Base-by-base conservation (phyloP, 345 rosid species). In the Populus pruinosa region DNA sequence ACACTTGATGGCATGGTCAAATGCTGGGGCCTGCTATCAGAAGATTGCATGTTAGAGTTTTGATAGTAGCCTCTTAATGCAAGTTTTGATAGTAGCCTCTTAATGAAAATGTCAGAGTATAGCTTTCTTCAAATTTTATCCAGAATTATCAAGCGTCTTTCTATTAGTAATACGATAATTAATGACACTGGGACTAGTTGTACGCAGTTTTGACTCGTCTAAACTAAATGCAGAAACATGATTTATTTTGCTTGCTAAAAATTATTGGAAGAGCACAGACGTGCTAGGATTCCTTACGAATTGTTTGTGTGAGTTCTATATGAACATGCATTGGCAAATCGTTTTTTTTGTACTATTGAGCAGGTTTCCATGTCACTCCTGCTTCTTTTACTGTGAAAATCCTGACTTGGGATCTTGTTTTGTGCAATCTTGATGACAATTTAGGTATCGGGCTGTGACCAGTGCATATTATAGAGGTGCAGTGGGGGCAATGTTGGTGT, bases 401-500 rank as follows among this genome's bases (percentile, higher is more conserved):
- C 64, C 55, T 41, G 20, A 44, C 13, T 29, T 3, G 23, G 39
- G 39, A 55, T 21, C 62, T 81, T 65, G 36, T 75, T 75, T 36
- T 50, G 39, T 72, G 14, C 47, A 14, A 14, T 33, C 47, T 18
- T 76, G 63, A 25, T 69, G 80, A 70, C 64, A 68, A 65, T 78
- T 72, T 47, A 90, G 91, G 85, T 88, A 90, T 76, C 83, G 91
- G 29, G 91, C 93, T 0, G 93, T 88, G 62, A 90, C 93, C 36
- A 90, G 91, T 78, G 93, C 93, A 0, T 88, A 90, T 69, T 90
- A 90, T 85, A 83, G 91, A 82, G 93, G 93, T 70, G 89, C 91
- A 1, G 89, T 90, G 35, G 93, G 93, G 35, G 93, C 93, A 62
- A 87, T 90, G 91, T 80, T 90, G 76, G 89, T 90, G 17, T 90